A percentile compares a stretch with the other conserved stretches of the same genome.
These are phyloP conservation scores for Vigna hirtella DNA, from an alignment of 306 rosid species.

Conservation along the genomic window DNA sequence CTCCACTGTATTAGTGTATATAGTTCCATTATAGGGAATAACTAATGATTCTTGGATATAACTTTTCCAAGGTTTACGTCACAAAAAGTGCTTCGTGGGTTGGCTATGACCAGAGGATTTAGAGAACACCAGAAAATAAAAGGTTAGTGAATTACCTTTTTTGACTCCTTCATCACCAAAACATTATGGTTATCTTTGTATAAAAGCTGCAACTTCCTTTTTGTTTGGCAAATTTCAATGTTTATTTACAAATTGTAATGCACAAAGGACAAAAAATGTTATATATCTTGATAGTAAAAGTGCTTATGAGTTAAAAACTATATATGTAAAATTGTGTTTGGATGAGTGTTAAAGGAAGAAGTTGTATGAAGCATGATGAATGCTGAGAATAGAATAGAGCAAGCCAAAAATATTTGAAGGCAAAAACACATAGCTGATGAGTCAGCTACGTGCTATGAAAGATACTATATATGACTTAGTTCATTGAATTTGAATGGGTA, in stretches of 20 bases:
- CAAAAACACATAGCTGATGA: neutral
- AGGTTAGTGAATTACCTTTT: neutral
- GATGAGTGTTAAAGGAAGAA: neutral
- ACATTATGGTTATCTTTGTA: too few species aligned
- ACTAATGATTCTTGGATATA: neutral
- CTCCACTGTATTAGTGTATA: constrained; percentile 1
- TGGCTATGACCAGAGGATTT: neutral
- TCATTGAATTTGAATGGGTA: neutral
- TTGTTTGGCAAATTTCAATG: too few species aligned
- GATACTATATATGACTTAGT: neutral
- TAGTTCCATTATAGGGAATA: constrained; percentile 26
- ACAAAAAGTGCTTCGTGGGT: neutral
- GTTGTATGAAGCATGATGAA: neutral
- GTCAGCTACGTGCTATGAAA: neutral
- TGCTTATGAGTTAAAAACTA: neutral
- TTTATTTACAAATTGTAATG: too few species aligned
- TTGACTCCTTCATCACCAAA: neutral
- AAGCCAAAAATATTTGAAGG: neutral
- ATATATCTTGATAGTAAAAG: too few species aligned
- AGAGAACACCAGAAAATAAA: neutral
- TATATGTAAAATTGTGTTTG: neutral
- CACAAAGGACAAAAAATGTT: too few species aligned
- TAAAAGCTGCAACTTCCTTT: too few species aligned
- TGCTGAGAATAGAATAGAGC: neutral
- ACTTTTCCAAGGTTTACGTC: constrained; percentile 29